phyloP scores from a whole-genome alignment of 2,329 filamentous ascomycete genomes.

The Aureobasidium sp. region DNA sequence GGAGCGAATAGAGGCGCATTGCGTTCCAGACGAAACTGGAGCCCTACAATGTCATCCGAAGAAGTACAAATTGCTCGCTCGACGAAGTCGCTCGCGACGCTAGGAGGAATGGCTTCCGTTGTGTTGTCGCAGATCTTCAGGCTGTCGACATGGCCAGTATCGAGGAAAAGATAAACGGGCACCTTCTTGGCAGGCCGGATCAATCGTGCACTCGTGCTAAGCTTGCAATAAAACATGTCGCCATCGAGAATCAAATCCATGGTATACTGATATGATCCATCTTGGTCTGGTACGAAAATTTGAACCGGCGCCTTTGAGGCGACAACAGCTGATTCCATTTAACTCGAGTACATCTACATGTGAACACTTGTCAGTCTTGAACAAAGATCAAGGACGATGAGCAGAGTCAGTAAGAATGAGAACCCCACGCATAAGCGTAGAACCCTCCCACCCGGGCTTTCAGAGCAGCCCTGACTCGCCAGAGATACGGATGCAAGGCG shows the following conservation, averaged over 20 bases:
- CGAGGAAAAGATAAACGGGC: no score
- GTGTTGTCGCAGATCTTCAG: no score
- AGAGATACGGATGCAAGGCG: no score
- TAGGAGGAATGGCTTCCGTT: no score
- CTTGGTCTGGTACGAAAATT: background rate
- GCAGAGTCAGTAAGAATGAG: background rate
- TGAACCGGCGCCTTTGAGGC: background rate
- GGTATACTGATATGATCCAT: background rate
- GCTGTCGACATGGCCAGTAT: no score
- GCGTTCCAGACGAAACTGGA: no score
- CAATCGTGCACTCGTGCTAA: background rate
- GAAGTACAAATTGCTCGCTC: no score
- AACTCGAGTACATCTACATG: background rate
- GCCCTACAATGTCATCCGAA: no score
- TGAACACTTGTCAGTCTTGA: background rate
- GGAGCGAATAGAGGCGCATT: no score
- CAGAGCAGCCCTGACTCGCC: no score
- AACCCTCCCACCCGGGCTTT: slow-evolving; percentile 10
- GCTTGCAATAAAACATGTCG: background rate
- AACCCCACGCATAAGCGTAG: background rate
- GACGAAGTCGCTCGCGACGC: no score
- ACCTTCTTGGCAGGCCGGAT: no score
- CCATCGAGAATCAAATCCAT: background rate
- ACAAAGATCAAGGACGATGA: background rate
- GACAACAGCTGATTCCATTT: background rate